Conservation (phyloP, 1,139 yeast genomes). For the Arxiozyma slooffiae region DNA sequence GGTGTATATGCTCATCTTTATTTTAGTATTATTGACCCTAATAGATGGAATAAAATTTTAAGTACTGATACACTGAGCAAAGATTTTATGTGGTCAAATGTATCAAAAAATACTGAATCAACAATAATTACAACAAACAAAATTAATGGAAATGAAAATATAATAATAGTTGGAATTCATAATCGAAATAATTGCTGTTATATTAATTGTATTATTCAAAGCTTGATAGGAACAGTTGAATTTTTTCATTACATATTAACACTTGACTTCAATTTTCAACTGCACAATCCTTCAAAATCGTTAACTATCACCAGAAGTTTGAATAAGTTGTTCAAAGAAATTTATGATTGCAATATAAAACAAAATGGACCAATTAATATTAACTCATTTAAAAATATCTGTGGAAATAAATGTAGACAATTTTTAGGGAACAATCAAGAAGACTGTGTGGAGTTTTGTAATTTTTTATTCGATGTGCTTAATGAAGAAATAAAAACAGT, state of each 20-base stretch:
- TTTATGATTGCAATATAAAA: conserved; percentile 34
- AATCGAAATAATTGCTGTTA: conserved; percentile 88
- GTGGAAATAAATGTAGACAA: conserved; percentile 55
- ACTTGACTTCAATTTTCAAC: background rate
- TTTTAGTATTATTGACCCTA: background rate
- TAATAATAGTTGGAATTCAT: conserved; percentile 45
- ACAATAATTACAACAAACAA: background rate
- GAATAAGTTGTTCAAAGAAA: conserved; percentile 50
- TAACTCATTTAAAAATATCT: conserved; percentile 44
- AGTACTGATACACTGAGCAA: background rate
- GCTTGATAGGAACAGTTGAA: conserved; percentile 42
- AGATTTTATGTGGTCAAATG: no score
- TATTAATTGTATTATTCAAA: conserved; percentile 85
- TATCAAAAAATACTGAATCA: background rate
- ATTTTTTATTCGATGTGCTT: conserved; percentile 69
- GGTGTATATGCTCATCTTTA: background rate
- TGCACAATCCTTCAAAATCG: background rate
- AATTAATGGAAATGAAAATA: background rate
- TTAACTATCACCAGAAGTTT: conserved; percentile 51
- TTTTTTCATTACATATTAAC: conserved; percentile 41
- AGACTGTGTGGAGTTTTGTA: conserved; percentile 84
- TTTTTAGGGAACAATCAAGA: conserved; percentile 74
- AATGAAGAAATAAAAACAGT: conserved; percentile 76
- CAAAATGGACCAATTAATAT: background rate
- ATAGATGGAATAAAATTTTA: background rate